phyloP scores from a whole-genome alignment of 2,329 filamentous ascomycete genomes.

The Rasamsonia emersonii region DNA sequence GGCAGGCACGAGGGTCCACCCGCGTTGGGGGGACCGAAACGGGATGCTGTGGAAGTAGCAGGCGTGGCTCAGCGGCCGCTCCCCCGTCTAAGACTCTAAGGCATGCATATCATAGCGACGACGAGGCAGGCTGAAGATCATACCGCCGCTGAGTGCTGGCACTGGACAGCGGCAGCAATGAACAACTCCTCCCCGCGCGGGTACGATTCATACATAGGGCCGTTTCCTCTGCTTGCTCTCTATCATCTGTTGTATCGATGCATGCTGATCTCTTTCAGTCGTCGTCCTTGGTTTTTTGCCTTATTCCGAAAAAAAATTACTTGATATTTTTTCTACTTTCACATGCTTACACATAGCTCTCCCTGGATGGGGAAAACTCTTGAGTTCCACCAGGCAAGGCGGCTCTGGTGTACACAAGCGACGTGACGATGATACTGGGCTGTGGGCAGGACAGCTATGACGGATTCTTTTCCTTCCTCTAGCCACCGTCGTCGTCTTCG shows the following conservation, averaged over 20 bases:
- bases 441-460: not conserved
- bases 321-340: not conserved
- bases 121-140: not conserved
- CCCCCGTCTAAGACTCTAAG: not conserved
- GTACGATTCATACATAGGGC: not conserved
- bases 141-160: not conserved
- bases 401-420: not conserved
- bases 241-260: not conserved
- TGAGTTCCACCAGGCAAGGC: too few species aligned
- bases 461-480: not conserved
- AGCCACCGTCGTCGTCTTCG: not conserved
- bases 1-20: not conserved
- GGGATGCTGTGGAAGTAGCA: constrained; percentile 1
- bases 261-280: not conserved
- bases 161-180: too few species aligned
- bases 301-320: not conserved
- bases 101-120: not conserved
- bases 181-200: too few species aligned
- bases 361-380: not conserved
- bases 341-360: not conserved
- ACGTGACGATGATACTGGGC: not conserved
- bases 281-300: not conserved
- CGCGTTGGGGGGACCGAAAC: not conserved
- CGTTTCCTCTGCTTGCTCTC: not conserved
- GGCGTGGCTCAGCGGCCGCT: constrained; percentile 1